phyloP scores from a whole-genome alignment of 1,284 basidiomycete species.

The Leccinum glutinopallens region DNA sequence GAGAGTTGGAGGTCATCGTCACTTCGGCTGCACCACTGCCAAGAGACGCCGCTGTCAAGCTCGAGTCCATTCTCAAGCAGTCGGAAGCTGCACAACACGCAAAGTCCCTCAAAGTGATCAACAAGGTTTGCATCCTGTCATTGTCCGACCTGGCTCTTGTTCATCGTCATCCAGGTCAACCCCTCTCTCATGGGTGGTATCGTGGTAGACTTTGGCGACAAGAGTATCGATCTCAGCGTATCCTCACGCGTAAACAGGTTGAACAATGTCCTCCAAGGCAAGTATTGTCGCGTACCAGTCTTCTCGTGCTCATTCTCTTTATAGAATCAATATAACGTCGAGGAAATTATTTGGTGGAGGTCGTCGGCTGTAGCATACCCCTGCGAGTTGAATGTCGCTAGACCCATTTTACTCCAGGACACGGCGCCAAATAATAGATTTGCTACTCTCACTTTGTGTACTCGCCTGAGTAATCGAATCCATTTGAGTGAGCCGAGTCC shows the following conservation, averaged over 20 bases:
- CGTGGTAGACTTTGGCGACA: constrained; percentile 97
- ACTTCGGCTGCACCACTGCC: constrained; percentile 84
- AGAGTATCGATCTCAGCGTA: constrained; percentile 95
- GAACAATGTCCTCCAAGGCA: constrained; percentile 85
- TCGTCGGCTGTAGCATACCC: constrained; percentile 7
- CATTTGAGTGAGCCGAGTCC: not conserved
- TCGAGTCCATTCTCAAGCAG: constrained; percentile 85
- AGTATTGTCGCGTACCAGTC: constrained; percentile 23
- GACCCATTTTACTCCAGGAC: constrained; percentile 5
- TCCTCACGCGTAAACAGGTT: constrained; percentile 93
- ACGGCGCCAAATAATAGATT: constrained; percentile 1
- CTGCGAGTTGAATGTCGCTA: not conserved
- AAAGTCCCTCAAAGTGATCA: constrained; percentile 84
- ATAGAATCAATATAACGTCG: constrained; percentile 41
- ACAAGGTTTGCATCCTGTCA: constrained; percentile 63
- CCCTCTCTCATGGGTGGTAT: constrained; percentile 86
- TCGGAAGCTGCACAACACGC: constrained; percentile 82
- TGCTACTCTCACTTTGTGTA: not conserved
- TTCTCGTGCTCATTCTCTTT: constrained; percentile 14
- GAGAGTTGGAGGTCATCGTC: constrained; percentile 92
- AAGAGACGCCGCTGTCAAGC: constrained; percentile 69
- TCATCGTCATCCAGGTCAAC: constrained; percentile 66
- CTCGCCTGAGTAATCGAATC: not conserved
- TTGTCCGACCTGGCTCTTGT: constrained; percentile 1
- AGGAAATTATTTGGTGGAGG: constrained; percentile 8